Base-by-base conservation (phyloP, 75 land plant genomes). In the Cunninghamia lanceolata region DNA sequence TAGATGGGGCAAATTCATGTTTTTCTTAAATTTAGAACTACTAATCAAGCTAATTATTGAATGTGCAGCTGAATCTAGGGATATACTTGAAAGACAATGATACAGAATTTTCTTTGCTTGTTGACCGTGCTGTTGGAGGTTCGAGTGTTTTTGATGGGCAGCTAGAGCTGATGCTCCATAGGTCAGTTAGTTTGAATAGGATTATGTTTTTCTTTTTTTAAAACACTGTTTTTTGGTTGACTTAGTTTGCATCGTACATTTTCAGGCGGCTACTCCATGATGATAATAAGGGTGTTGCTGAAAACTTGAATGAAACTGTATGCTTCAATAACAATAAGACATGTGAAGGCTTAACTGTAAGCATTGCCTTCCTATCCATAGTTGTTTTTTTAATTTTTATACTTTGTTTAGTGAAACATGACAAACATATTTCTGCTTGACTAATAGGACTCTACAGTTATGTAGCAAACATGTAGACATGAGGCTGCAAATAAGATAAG, bases 81-180 rank as follows among this genome's bases (percentile, higher is more conserved):
- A 92, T 95, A 11, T 96, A 95, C 76, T 54, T 96, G 76, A 83
- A 89, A 87, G 97, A 95, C 89, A 71, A 87, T 66, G 87, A 74
- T 52, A 88, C 84, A 42, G 98, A 96, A 54, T 85, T 96, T 14
- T 96, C 98, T 86, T 90, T 96, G 16, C 90, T 96, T 85, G 98
- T 96, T 66, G 98, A 96, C 85, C 92, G 98, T 47, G 87, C 97
- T 68, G 87, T 95, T 80, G 98, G 98, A 43, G 98, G 95, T 54
- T 85, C 92, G 35, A 96, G 98, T 85, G 86, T 95, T 85, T 85
- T 77, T 0, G 97, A 96, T 93, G 98, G 98, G 8, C 91, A 96
- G 63, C 73, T 96, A 84, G 98, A 96, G 87, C 82, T 96, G 76
- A 95, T 96, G 97, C 93, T 96, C 36, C 98, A 96, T 87, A 94